A percentile compares a stretch with the other conserved stretches of the same genome.
Conservation (phyloP, 768 basidiomycete genomes). For the Podaxis mareebaensis region DNA sequence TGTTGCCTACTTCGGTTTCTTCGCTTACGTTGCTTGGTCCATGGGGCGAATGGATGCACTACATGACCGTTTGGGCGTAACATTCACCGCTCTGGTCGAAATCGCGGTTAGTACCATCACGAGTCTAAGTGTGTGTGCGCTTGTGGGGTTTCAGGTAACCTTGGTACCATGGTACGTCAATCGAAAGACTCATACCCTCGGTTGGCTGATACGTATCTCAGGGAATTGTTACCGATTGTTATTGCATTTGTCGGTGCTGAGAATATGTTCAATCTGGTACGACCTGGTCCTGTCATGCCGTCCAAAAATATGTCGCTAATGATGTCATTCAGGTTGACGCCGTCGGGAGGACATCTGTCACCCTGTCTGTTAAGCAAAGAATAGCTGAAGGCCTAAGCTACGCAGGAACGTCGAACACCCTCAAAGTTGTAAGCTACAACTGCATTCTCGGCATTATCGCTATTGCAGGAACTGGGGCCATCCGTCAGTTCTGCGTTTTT, state of each 20-base stretch:
- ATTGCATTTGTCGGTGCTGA: constrained; percentile 96
- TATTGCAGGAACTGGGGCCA: constrained; percentile 73
- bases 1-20: constrained; percentile 74
- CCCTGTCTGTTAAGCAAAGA: constrained; percentile 85
- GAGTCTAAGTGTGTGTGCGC: constrained; percentile 87
- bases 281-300: constrained; percentile 26
- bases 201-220: constrained; percentile 27
- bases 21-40: constrained; percentile 73
- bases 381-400: constrained; percentile 89
- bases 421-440: constrained; percentile 90
- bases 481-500: constrained; percentile 91
- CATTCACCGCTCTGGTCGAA: constrained; percentile 92
- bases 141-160: constrained; percentile 85
- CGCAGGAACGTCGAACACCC: constrained; percentile 88
- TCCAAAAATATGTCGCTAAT: constrained; percentile 24
- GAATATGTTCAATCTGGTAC: constrained; percentile 94
- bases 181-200: neutral
- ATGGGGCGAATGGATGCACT: constrained; percentile 79
- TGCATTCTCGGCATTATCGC: constrained; percentile 75
- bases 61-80: constrained; percentile 88
- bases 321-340: constrained; percentile 69
- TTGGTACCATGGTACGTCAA: constrained; percentile 81
- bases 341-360: constrained; percentile 81
- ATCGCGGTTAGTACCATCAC: constrained; percentile 92
- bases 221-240: constrained; percentile 89